phyloP scores from a whole-genome alignment of 2,329 filamentous ascomycete genomes.

The Claviceps monticola region DNA sequence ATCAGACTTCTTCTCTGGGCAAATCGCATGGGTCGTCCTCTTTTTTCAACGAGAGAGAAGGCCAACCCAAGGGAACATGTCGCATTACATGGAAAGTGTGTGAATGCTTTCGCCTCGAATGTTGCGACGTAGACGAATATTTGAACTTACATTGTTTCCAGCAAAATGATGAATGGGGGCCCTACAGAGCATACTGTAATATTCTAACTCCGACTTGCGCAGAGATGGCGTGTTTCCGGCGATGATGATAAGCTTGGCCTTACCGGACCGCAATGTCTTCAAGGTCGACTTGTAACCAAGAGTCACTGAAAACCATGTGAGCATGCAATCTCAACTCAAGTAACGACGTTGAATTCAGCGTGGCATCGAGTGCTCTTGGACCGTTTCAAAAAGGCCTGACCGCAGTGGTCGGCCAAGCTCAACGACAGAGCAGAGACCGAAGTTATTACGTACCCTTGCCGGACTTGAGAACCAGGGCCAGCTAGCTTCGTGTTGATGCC shows the following conservation, averaged over 20 bases:
- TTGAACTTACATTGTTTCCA: slow-evolving; percentile 88
- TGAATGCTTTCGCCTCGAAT: neutral
- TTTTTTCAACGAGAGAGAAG: slow-evolving; percentile 6
- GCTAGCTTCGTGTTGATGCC: slow-evolving; percentile 48
- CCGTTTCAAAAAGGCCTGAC: neutral
- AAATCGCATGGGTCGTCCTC: slow-evolving; percentile 26
- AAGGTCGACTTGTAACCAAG: slow-evolving; percentile 36
- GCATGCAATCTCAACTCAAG: neutral
- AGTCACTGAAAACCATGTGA: slow-evolving; percentile 18
- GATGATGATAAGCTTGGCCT: slow-evolving; percentile 97
- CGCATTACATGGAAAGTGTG: no score
- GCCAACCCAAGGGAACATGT: neutral
- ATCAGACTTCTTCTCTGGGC: slow-evolving; percentile 86
- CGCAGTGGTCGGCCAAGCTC: neutral
- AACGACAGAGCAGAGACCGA: no score
- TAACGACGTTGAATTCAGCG: neutral
- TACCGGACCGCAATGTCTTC: slow-evolving; percentile 84
- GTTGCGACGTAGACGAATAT: neutral
- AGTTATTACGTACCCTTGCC: slow-evolving; percentile 52
- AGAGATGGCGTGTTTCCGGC: slow-evolving; percentile 91
- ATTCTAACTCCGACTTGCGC: slow-evolving; percentile 95
- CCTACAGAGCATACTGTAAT: slow-evolving; percentile 87
- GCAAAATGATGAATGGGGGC: slow-evolving; percentile 93
- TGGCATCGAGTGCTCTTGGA: neutral
- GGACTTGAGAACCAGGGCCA: slow-evolving; percentile 50